A percentile compares a stretch with the other conserved stretches of the same genome.
phyloP scores from a whole-genome alignment of 345 rosid genomes.

The Citrus sinensis region DVS_A1.0 CM039162.1:7333501-7334000 shows the following conservation, averaged over 20 bases:
- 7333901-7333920: no score
- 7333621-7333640: background rate
- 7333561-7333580: background rate
- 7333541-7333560: background rate
- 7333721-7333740: background rate
- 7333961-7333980: no score
- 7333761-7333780: no score
- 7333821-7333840: no score
- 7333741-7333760: background rate
- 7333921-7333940: no score
- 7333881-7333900: no score
- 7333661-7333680: conserved; percentile 5
- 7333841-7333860: no score
- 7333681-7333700: conserved; percentile 11
- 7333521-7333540: background rate
- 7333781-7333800: background rate
- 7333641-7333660: background rate
- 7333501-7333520: background rate
- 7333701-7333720: conserved; percentile 1
- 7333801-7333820: no score
- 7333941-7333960: no score
- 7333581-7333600: background rate
- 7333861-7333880: no score
- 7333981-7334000: no score
- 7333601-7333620: background rate